These are phyloP conservation scores for Cercospora beticola DNA, from an alignment of 2,329 filamentous ascomycete genomes.

Conservation along the genomic window DNA sequence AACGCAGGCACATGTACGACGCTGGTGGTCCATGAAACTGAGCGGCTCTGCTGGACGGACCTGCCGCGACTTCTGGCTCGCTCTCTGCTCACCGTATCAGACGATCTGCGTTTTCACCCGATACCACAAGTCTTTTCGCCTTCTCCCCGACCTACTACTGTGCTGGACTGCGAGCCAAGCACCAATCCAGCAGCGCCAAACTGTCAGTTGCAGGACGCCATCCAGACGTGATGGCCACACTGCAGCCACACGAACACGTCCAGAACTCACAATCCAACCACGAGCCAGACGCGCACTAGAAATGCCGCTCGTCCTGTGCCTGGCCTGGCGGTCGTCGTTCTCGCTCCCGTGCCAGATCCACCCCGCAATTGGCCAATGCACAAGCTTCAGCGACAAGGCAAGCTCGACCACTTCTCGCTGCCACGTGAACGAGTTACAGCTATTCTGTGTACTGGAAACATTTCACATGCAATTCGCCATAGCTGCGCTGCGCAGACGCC, in stretches of 20 bases:
- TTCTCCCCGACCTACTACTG: slow-evolving; percentile 7
- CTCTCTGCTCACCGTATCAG: not conserved
- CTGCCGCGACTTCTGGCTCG: slow-evolving; percentile 1
- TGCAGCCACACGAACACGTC: not conserved
- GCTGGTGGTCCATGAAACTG: not conserved
- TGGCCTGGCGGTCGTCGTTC: slow-evolving; percentile 11
- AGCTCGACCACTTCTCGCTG: not conserved
- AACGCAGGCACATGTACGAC: not conserved
- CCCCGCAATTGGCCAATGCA: not conserved
- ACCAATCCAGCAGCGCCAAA: not conserved
- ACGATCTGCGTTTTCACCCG: slow-evolving; percentile 7
- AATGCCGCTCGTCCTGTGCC: not conserved
- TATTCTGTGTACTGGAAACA: not conserved
- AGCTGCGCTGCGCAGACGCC: not conserved
- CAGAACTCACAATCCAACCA: not conserved
- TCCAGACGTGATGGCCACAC: not conserved
- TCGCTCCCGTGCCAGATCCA: slow-evolving; percentile 8
- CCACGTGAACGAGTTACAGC: not conserved
- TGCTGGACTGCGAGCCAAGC: not conserved
- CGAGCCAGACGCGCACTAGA: not conserved
- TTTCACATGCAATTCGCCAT: not conserved
- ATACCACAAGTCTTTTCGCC: not conserved
- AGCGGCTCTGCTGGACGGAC: not conserved
- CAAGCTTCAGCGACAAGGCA: not conserved
- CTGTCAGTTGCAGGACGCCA: not conserved